Evolutionary conservation across 306 rosid genomes (phyloP).

Genomic region (Malus sieversii): DNA sequence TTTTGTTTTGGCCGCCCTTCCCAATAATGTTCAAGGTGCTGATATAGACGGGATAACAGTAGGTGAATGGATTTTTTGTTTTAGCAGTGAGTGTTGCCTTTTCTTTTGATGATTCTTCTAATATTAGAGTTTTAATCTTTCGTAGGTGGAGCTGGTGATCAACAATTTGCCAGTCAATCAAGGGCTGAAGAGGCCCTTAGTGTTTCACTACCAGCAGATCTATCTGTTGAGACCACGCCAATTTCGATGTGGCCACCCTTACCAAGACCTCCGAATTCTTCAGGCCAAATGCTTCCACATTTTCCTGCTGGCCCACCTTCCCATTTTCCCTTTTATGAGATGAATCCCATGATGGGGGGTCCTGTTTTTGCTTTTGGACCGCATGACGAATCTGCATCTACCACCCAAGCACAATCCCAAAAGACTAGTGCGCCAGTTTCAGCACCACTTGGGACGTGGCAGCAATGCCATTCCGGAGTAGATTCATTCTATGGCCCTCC

Average conservation of each 20-base stretch:
- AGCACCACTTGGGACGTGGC: slow-evolving; percentile 73
- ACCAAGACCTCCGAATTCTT: slow-evolving; percentile 61
- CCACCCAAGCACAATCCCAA: slow-evolving; percentile 60
- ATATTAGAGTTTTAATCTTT: slow-evolving; percentile 8
- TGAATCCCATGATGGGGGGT: slow-evolving; percentile 93
- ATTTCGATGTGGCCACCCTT: slow-evolving; percentile 81
- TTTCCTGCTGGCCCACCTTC: slow-evolving; percentile 75
- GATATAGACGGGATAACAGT: slow-evolving; percentile 48
- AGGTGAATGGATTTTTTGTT: slow-evolving; percentile 26
- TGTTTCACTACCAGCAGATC: slow-evolving; percentile 89
- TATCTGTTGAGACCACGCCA: slow-evolving; percentile 81
- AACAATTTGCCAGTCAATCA: slow-evolving; percentile 53
- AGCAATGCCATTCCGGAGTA: slow-evolving; percentile 85
- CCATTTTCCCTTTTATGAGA: slow-evolving; percentile 86
- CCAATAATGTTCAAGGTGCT: slow-evolving; percentile 42
- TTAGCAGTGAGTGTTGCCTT: not conserved
- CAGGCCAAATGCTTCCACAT: slow-evolving; percentile 78
- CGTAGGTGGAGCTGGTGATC: slow-evolving; percentile 57
- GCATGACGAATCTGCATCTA: slow-evolving; percentile 68
- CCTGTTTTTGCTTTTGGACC: slow-evolving; percentile 85
- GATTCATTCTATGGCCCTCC: slow-evolving; percentile 96
- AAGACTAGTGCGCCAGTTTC: slow-evolving; percentile 49
- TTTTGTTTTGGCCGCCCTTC: not conserved
- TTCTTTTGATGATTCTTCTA: not conserved
- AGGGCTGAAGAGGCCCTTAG: slow-evolving; percentile 72